Percentiles rank a stretch among this genome's conserved stretches.
Conservation (phyloP, 306 rosid species). For the Coriaria nepalensis region DNA sequence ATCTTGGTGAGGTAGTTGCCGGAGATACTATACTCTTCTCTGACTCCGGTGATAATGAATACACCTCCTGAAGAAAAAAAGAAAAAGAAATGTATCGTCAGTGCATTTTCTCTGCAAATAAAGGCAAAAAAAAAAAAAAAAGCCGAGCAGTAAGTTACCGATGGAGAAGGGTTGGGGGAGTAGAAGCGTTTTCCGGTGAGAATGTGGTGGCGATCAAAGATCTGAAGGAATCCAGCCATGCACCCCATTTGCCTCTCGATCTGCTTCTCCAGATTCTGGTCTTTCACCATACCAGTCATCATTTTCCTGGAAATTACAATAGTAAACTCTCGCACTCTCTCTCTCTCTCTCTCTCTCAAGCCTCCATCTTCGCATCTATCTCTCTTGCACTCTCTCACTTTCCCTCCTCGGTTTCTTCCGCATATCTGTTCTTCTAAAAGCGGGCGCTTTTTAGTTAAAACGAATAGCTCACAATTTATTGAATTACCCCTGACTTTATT, state of each 20-base stretch:
- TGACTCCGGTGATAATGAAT: constrained; percentile 22
- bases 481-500: constrained; percentile 2
- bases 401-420: constrained; percentile 41
- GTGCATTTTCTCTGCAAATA: background rate
- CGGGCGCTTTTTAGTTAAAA: background rate
- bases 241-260: constrained; percentile 89
- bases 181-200: constrained; percentile 57
- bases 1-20: constrained; percentile 18
- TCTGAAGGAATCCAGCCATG: constrained; percentile 92
- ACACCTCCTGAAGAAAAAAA: constrained; percentile 13
- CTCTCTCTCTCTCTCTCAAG: constrained; percentile 2
- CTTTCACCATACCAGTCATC: constrained; percentile 51
- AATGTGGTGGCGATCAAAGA: constrained; percentile 77
- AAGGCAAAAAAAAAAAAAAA: no score
- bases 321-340: background rate
- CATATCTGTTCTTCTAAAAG: constrained; percentile 59
- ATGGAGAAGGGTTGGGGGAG: constrained; percentile 38
- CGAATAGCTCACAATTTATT: background rate
- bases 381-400: no score
- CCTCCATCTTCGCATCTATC: no score
- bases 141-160: constrained; percentile 19
- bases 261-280: constrained; percentile 65
- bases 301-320: constrained; percentile 16
- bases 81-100: background rate
- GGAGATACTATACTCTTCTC: constrained; percentile 19